These are phyloP conservation scores for Nannochloris sp. DNA, from an alignment of 139 green algal genomes.

Conservation along the genomic window DNA sequence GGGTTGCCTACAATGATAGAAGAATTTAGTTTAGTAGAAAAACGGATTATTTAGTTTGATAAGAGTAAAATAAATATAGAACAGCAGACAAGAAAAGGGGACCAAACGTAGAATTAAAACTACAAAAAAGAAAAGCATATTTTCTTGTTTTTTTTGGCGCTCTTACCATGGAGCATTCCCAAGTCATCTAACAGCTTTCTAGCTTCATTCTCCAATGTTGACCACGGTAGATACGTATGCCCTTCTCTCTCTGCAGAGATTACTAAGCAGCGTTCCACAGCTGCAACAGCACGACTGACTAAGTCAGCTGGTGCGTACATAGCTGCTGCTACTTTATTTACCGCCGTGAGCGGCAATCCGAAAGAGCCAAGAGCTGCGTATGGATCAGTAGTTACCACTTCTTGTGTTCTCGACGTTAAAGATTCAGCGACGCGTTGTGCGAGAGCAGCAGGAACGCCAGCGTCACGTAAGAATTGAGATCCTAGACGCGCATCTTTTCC, in stretches of 20 bases:
- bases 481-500: conserved; percentile 2
- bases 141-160: too few relatives aligned
- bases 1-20: background rate
- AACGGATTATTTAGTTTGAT: too few relatives aligned
- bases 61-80: too few relatives aligned
- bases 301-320: conserved; percentile 17
- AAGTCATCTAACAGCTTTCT: conserved; percentile 4
- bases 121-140: too few relatives aligned
- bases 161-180: conserved; percentile 2
- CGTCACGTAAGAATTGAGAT: conserved; percentile 6
- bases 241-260: conserved; percentile 21
- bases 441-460: conserved; percentile 9
- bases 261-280: conserved; percentile 21
- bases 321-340: conserved; percentile 28
- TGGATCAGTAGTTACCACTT: conserved; percentile 1
- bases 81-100: too few relatives aligned
- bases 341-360: conserved; percentile 5
- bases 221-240: conserved; percentile 44
- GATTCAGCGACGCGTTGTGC: conserved; percentile 15
- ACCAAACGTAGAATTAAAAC: too few relatives aligned
- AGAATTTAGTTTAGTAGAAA: too few relatives aligned
- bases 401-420: background rate
- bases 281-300: conserved; percentile 19
- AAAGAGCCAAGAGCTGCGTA: conserved; percentile 8
- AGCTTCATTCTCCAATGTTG: conserved; percentile 5